A percentile compares a stretch with the other conserved stretches of the same genome.
Conservation (phyloP, 805 yeast species). For the Wickerhamomyces mucosus region DNA sequence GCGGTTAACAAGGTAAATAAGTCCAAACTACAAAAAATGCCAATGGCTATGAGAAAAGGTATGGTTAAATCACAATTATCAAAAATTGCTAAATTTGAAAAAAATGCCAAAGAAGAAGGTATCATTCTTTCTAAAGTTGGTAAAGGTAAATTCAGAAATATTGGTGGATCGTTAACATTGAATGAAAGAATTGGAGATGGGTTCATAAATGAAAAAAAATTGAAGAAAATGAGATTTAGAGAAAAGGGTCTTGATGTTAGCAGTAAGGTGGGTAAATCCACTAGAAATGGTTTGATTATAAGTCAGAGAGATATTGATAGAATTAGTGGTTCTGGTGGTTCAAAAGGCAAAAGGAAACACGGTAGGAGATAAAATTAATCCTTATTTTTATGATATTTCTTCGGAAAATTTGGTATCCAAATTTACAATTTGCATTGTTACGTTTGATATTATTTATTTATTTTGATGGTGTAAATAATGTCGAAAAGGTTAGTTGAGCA, state of each 20-base stretch:
- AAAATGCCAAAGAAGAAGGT: conserved; percentile 84
- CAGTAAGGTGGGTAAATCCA: conserved; percentile 57
- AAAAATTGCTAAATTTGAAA: conserved; percentile 49
- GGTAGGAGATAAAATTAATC: background rate
- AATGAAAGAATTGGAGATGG: conserved; percentile 35
- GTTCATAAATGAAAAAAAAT: conserved; percentile 34
- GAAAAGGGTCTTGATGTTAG: conserved; percentile 75
- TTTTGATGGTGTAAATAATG: no score
- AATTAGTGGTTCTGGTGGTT: conserved; percentile 22
- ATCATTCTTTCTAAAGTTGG: conserved; percentile 66
- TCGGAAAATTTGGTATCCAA: no score
- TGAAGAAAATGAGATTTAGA: conserved; percentile 34
- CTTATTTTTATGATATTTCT: background rate
- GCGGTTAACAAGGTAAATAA: conserved; percentile 30
- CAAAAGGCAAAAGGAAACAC: conserved; percentile 3
- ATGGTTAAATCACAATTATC: conserved; percentile 51
- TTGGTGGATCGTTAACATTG: conserved; percentile 32
- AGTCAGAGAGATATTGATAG: conserved; percentile 57
- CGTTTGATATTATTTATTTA: no score
- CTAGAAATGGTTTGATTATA: conserved; percentile 70
- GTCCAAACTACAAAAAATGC: conserved; percentile 60
- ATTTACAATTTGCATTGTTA: no score
- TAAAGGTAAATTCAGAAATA: conserved; percentile 57
- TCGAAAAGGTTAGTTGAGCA: no score
- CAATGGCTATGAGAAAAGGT: conserved; percentile 83